Base-by-base conservation (phyloP, 176 grass and related monocot genomes). In the Poa pratensis region DNA sequence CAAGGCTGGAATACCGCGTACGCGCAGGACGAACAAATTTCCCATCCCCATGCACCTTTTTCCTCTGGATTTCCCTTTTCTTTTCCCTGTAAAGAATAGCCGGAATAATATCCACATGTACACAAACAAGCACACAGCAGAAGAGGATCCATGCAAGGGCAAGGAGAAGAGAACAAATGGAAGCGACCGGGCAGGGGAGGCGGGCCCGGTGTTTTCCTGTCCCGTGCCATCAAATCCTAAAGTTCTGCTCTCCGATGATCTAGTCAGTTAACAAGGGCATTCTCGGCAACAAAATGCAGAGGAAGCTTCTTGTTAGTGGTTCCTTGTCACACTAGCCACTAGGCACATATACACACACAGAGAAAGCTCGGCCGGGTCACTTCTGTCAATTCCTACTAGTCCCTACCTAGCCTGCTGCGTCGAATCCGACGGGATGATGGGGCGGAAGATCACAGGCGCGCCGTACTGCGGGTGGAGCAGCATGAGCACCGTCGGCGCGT, bases 401-500 rank as follows among this genome's bases (percentile, higher is more conserved):
- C 24, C 2, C 40, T 72, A 46, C 12, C n/a, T 8, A 46, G 39
- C 39, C 42, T 45, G 45, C 11, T 7, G 68, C 6, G 43, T 10
- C 45, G 20, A 43, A 75, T 61, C 52, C 0, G 68, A 66, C 35
- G 49, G 22, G 3, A 89, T 6, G 3, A 92, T 6, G 2, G 90
- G 73, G 16, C 85, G 92, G 77, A 93, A 97, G 83, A 93, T 89
- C 60, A 97, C 72, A 5, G 92, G 95, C 26, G 95, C 92, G 17
- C 95, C 95, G 48, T 95, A 88, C 69, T 97, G 91, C 14, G 95
- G 92, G 87, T 97, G 70, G 27, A 97, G 79, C 80, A 97, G 89
- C 92, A 97, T 95, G 12, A 97, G 93, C 7, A 97, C 91, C 0
- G 95, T 95, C 0, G 95, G 95, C 0, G 95, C 95, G 48, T 97